Percentiles rank a stretch among this genome's conserved stretches.
Conservation (phyloP, 768 basidiomycete species). For the Tricholoma hemisulphureum region DNA sequence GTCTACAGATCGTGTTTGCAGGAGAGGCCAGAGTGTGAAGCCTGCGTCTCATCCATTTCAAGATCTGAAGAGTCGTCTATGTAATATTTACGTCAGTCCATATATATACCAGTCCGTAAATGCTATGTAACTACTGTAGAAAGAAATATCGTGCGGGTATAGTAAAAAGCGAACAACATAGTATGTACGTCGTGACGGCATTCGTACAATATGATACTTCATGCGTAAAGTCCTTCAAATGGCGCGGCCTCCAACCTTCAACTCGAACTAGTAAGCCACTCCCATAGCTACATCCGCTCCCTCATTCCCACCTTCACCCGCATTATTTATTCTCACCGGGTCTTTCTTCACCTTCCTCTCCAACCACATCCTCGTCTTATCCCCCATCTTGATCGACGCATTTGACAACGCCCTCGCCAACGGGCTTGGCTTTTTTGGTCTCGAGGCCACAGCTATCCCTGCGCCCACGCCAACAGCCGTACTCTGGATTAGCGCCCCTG, state of each 20-base stretch:
- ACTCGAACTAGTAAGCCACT: no score
- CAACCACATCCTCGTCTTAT: background rate
- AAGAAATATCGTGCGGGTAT: background rate
- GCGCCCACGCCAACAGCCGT: background rate
- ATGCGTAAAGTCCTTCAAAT: no score
- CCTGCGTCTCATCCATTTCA: no score
- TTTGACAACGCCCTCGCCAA: slow-evolving; percentile 1
- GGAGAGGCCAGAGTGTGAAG: no score
- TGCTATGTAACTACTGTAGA: background rate
- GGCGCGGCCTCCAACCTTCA: no score
- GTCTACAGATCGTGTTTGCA: no score
- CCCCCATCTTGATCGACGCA: background rate
- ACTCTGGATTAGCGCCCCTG: background rate
- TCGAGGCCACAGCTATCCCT: background rate
- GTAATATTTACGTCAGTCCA: no score
- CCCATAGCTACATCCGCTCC: background rate
- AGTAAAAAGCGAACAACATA: background rate
- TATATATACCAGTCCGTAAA: background rate
- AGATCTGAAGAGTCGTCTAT: no score
- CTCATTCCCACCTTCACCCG: background rate
- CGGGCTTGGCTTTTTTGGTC: background rate
- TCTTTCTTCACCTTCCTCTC: background rate
- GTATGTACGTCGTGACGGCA: background rate
- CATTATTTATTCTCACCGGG: background rate
- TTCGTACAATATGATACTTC: background rate